Conservation (phyloP, 345 rosid genomes). For the Hevea brasiliensis region DNA sequence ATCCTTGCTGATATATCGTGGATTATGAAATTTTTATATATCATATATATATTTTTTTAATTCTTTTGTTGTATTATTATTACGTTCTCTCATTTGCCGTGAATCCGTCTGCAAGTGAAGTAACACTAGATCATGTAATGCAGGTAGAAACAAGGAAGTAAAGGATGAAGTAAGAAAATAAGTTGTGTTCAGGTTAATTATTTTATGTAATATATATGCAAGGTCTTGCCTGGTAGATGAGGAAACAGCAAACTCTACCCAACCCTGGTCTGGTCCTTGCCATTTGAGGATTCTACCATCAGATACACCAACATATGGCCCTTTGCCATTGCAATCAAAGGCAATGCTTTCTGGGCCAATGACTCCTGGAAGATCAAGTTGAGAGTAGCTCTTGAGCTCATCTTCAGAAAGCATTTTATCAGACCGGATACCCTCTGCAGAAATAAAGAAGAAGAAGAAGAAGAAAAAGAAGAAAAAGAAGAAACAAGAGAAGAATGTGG, state of each 20-base stretch:
- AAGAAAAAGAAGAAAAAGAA: not conserved
- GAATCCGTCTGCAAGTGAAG: too few species aligned
- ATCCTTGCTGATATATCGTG: too few species aligned
- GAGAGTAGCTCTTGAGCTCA: conserved; percentile 9
- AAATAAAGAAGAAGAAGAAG: not conserved
- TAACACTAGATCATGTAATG: too few species aligned
- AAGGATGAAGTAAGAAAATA: too few species aligned
- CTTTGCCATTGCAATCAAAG: conserved; percentile 46
- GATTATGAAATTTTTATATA: too few species aligned
- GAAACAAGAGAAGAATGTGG: not conserved
- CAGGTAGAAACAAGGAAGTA: too few species aligned
- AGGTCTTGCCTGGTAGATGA: conserved; percentile 43
- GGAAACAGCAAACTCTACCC: conserved; percentile 65
- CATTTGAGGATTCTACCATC: conserved; percentile 72
- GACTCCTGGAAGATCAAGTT: conserved; percentile 27
- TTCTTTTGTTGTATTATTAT: too few species aligned
- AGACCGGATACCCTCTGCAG: not conserved
- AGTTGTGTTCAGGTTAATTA: too few species aligned
- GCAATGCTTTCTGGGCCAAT: conserved; percentile 55
- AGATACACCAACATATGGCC: conserved; percentile 64
- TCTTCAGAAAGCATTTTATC: not conserved
- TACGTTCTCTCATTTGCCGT: too few species aligned
- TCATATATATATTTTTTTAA: too few species aligned
- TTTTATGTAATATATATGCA: not conserved
- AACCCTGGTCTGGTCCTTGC: conserved; percentile 45